phyloP scores from a whole-genome alignment of 1,284 basidiomycete species.

The Trichosporon sp. region DNA sequence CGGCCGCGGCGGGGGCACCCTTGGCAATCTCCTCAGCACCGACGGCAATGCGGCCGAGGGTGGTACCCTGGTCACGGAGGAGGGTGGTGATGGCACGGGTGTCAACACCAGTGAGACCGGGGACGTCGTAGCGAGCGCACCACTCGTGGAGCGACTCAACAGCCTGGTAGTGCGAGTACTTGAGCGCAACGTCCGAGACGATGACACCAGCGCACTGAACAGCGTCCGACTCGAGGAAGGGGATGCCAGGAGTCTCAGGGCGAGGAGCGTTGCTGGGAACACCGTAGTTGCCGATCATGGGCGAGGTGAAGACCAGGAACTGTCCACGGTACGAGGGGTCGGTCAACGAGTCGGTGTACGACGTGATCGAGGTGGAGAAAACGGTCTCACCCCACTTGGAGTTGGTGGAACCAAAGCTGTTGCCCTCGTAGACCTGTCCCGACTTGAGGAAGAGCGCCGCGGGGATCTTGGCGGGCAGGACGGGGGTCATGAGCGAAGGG shows the following conservation, averaged over 20 bases:
- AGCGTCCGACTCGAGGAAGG: constrained; percentile 79
- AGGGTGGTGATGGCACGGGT: constrained; percentile 93
- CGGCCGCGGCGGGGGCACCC: constrained; percentile 55
- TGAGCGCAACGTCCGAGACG: constrained; percentile 89
- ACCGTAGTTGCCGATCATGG: constrained; percentile 98
- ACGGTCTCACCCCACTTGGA: constrained; percentile 96
- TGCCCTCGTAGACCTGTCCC: constrained; percentile 83
- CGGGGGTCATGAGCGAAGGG: constrained; percentile 21
- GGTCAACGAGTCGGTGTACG: constrained; percentile 99
- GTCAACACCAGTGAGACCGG: constrained; percentile 93
- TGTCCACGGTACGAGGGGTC: constrained; percentile 98
- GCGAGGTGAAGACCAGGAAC: constrained; percentile 96
- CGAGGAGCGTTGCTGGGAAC: constrained; percentile 78
- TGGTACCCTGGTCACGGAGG: constrained; percentile 94
- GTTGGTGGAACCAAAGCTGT: constrained; percentile 80
- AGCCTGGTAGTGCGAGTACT: constrained; percentile 90
- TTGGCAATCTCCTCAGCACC: constrained; percentile 66
- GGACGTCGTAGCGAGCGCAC: constrained; percentile 85
- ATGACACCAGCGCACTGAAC: constrained; percentile 91
- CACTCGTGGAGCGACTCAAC: constrained; percentile 88
- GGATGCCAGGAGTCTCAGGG: constrained; percentile 76
- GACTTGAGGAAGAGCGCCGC: constrained; percentile 89
- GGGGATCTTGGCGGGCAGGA: constrained; percentile 53
- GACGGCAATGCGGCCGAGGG: constrained; percentile 82
- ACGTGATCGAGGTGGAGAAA: constrained; percentile 97